Percentiles rank a stretch among this genome's conserved stretches.
Conservation (phyloP, 108 stramenopile genomes). For the Aurantiochytrium sp. region DNA sequence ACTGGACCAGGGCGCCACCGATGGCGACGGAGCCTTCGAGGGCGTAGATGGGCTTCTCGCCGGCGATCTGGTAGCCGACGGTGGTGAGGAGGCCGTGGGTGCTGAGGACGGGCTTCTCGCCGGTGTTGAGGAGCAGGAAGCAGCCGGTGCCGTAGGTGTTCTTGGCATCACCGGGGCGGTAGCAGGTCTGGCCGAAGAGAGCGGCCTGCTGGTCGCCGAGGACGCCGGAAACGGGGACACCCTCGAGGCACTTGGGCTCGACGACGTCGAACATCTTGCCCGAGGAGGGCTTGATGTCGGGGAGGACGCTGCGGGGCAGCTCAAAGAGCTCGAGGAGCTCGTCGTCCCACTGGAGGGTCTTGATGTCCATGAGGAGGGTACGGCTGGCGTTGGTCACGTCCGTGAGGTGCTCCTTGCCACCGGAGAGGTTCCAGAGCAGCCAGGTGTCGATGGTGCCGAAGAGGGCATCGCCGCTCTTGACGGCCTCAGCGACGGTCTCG, state of each 20-base stretch:
- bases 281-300: slow-evolving; percentile 1
- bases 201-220: slow-evolving; percentile 96
- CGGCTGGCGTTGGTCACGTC: slow-evolving; percentile 92
- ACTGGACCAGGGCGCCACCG: slow-evolving; percentile 87
- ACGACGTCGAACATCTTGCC: slow-evolving; percentile 31
- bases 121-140: slow-evolving; percentile 97
- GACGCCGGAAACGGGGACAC: slow-evolving; percentile 73
- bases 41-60: slow-evolving; percentile 72
- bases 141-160: slow-evolving; percentile 96
- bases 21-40: slow-evolving; percentile 90
- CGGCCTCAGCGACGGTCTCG: slow-evolving; percentile 54
- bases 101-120: slow-evolving; percentile 55
- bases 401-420: slow-evolving; percentile 73
- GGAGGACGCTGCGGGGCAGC: slow-evolving; percentile 24
- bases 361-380: slow-evolving; percentile 84
- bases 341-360: slow-evolving; percentile 77
- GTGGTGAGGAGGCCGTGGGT: slow-evolving; percentile 91
- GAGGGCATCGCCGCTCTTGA: slow-evolving; percentile 48
- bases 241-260: slow-evolving; percentile 43
- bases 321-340: slow-evolving; percentile 62
- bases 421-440: slow-evolving; percentile 81
- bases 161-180: slow-evolving; percentile 80
- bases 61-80: slow-evolving; percentile 80
- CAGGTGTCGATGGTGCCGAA: slow-evolving; percentile 96
- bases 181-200: slow-evolving; percentile 88